Evolutionary conservation across 495 filamentous ascomycete genomes (phyloP), one percentile per base, ranked within the genome.

Genomic region (Talaromyces proteolyticus): DNA sequence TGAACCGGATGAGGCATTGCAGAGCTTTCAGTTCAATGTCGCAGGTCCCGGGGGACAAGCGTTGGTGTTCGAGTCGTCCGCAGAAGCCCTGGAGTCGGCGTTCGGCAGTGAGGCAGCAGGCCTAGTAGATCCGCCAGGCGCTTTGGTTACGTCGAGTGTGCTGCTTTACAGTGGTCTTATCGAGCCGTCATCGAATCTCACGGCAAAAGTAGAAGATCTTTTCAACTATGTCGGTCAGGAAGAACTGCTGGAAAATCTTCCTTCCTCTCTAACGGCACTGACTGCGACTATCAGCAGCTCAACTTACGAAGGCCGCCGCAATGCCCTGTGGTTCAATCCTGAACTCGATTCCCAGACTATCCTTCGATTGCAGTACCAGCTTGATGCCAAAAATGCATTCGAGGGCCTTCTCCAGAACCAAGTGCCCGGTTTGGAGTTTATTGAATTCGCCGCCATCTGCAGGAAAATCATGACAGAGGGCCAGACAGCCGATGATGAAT

Each of bases 291-390:
- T 42, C n/a, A 21, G 16, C 6, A 42, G 39, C 6, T 17, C n/a
- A 6, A 6, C 5, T 12, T 29, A 42, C 18, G 49, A 36, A 12
- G 23, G 21, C 23, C 10, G 8, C 20, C 41, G 49, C 3, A 59
- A 59, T 24, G 56, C 49, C 6, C 20, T 59, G 10, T 59, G 56
- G 56, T 59, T 59, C 21, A 41, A 53, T 37, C 55, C 56, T 2
- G n/a, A 20, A 18, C 37, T 26, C 2, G 29, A 10, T 22, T 44
- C 23, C 23, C 16, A 23, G 18, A 57, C 54, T 12, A 53, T 44
- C 7, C 16, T 56, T 17, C 44, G 56, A 10, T 46, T 59, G 34
- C 45, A 49, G 29, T 49, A 4, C 8, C 12, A 37, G 11, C 25
- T 37, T 19, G 20, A 49, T 37, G 7, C 11, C 6, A 11, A 5